A percentile compares a stretch with the other conserved stretches of the same genome.
These are phyloP conservation scores for Entomortierella parvispora DNA, from an alignment of 192 early-diverging fungal species.

Conservation along the genomic window DNA sequence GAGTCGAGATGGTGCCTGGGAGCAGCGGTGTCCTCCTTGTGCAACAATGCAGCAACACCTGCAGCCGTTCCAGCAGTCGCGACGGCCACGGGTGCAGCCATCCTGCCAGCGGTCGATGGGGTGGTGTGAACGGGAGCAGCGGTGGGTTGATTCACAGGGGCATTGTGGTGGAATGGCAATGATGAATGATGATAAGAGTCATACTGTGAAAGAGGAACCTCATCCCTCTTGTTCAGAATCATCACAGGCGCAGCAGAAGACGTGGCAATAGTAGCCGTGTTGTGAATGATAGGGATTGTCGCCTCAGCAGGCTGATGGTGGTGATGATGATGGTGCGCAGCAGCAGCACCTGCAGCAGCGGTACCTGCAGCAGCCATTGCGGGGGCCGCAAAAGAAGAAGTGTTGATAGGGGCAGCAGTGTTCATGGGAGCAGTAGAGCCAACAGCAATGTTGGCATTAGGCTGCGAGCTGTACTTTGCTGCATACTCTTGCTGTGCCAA, in stretches of 20 bases:
- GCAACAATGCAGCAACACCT: not conserved
- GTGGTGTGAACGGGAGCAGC: not conserved
- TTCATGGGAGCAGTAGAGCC: not conserved
- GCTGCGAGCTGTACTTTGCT: not conserved
- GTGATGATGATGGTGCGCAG: not conserved
- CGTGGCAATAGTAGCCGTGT: constrained; percentile 7
- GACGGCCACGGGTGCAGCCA: not conserved
- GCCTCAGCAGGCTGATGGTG: not conserved
- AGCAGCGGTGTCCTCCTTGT: not conserved
- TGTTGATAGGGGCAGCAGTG: not conserved
- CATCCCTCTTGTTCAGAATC: not conserved
- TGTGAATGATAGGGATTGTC: not conserved
- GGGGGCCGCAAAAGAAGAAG: not conserved
- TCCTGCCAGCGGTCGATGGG: not conserved
- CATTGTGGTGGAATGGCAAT: not conserved
- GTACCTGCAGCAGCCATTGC: not conserved
- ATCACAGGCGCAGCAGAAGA: constrained; percentile 5
- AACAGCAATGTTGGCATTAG: too few species aligned
- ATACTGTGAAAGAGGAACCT: not conserved
- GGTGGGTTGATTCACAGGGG: not conserved
- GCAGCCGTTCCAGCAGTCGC: not conserved
- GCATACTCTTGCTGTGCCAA: constrained; percentile 18
- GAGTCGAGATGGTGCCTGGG: too few species aligned
- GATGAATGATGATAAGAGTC: not conserved
- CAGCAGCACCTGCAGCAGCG: not conserved